phyloP scores from a whole-genome alignment of 345 rosid species.

The Murraya paniculata region DNA sequence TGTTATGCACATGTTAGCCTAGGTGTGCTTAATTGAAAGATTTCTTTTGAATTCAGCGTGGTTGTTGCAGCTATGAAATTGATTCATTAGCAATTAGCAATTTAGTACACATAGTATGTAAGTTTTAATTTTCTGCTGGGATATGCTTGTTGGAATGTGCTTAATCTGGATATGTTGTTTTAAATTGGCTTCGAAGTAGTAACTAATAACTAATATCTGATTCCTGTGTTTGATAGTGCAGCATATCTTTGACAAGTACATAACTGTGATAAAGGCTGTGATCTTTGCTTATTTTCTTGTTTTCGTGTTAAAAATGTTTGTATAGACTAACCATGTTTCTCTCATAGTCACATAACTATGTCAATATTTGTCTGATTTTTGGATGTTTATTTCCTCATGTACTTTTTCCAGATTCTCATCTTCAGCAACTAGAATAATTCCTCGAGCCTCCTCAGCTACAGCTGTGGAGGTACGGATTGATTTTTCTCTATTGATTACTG shows the following conservation, averaged over 20 bases:
- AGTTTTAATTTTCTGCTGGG: too few species aligned
- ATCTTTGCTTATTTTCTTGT: neutral
- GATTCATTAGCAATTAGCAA: neutral
- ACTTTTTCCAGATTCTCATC: slow-evolving; percentile 44
- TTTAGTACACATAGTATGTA: too few species aligned
- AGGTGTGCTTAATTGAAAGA: neutral
- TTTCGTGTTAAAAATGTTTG: neutral
- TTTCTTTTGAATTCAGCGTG: neutral
- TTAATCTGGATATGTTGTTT: neutral
- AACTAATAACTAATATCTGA: neutral
- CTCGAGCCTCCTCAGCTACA: slow-evolving; percentile 61
- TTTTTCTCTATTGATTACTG: neutral
- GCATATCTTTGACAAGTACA: neutral
- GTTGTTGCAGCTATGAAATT: neutral
- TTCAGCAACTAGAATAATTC: slow-evolving; percentile 31
- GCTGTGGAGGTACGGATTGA: slow-evolving; percentile 65
- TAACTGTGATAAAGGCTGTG: neutral
- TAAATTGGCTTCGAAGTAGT: neutral
- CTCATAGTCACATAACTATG: neutral
- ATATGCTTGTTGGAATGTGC: neutral
- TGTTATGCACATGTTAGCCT: neutral
- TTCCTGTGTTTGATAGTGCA: neutral
- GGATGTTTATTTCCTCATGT: slow-evolving; percentile 9
- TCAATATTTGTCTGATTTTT: neutral
- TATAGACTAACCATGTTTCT: neutral